Percentiles rank a stretch among this genome's conserved stretches.
Conservation (phyloP, 148 eudicot genomes). For the Amaranthus hypochondriacus region DNA sequence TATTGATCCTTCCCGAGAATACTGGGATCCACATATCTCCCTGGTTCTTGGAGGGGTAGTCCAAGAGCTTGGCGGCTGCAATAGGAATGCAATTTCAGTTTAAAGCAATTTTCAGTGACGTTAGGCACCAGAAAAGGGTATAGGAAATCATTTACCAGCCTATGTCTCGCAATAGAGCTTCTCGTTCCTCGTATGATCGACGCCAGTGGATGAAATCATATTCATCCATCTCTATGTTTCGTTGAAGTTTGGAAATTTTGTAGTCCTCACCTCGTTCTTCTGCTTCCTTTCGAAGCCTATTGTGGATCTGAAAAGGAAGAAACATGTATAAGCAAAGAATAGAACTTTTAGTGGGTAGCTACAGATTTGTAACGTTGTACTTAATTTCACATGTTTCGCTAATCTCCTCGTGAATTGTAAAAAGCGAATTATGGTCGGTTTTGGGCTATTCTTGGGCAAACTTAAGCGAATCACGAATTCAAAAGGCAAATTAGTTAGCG, state of each 20-base stretch:
- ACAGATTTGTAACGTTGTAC: background rate
- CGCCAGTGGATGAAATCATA: constrained; percentile 94
- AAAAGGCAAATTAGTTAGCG: too few relatives aligned
- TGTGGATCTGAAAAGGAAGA: constrained; percentile 49
- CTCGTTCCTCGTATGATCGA: constrained; percentile 95
- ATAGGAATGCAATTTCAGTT: constrained; percentile 10
- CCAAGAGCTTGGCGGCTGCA: constrained; percentile 86
- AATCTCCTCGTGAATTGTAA: too few relatives aligned
- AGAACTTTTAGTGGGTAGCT: background rate
- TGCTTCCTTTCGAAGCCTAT: constrained; percentile 58
- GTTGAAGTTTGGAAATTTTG: constrained; percentile 52
- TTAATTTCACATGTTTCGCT: background rate
- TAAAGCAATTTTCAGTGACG: background rate
- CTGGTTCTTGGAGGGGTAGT: constrained; percentile 87
- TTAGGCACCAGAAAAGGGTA: background rate
- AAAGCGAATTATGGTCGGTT: too few relatives aligned
- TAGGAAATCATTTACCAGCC: constrained; percentile 51
- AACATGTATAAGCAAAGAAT: constrained; percentile 19
- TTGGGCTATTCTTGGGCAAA: too few relatives aligned
- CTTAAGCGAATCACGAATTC: too few relatives aligned
- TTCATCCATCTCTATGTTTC: constrained; percentile 91
- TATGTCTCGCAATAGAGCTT: constrained; percentile 87
- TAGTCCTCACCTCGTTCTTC: constrained; percentile 72
- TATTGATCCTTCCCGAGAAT: constrained; percentile 64
- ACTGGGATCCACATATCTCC: constrained; percentile 74